Evolutionary conservation across 371 early-diverging fungal genomes (phyloP).

Genomic region (Lichtheimia ornata): DNA sequence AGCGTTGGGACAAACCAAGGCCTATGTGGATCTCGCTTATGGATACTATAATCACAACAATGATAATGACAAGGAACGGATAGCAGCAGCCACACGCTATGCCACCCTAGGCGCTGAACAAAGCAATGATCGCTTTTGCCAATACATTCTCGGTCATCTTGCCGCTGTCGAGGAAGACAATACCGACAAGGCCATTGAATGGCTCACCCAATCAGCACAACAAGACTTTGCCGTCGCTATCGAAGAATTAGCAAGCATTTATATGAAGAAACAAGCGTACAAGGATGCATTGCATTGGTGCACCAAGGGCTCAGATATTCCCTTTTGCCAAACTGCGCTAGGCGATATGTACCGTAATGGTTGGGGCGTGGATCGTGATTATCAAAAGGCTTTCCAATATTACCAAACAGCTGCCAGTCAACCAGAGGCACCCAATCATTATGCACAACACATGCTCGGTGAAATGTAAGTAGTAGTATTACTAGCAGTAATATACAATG

Average conservation of each 20-base stretch:
- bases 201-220: slow-evolving; percentile 34
- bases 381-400: slow-evolving; percentile 39
- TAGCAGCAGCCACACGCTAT: slow-evolving; percentile 27
- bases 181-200: slow-evolving; percentile 30
- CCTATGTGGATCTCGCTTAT: slow-evolving; percentile 45
- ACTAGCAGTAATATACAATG: not conserved
- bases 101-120: slow-evolving; percentile 35
- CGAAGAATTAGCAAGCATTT: slow-evolving; percentile 39
- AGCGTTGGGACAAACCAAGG: slow-evolving; percentile 38
- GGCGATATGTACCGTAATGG: slow-evolving; percentile 49
- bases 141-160: slow-evolving; percentile 43
- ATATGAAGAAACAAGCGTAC: slow-evolving; percentile 34
- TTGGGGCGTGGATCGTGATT: slow-evolving; percentile 36
- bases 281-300: slow-evolving; percentile 32
- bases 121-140: slow-evolving; percentile 44
- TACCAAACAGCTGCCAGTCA: slow-evolving; percentile 49
- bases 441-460: slow-evolving; percentile 52
- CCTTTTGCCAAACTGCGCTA: slow-evolving; percentile 44
- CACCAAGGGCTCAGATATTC: slow-evolving; percentile 22
- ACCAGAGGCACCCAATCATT: slow-evolving; percentile 37
- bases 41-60: slow-evolving; percentile 32
- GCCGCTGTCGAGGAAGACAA: slow-evolving; percentile 29
- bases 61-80: slow-evolving; percentile 22
- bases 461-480: slow-evolving; percentile 37
- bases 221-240: slow-evolving; percentile 46